Percentiles rank a stretch among this genome's conserved stretches.
Evolutionary conservation across 768 basidiomycete species (phyloP).

Genomic region (Lactarius hatsudake): DNA sequence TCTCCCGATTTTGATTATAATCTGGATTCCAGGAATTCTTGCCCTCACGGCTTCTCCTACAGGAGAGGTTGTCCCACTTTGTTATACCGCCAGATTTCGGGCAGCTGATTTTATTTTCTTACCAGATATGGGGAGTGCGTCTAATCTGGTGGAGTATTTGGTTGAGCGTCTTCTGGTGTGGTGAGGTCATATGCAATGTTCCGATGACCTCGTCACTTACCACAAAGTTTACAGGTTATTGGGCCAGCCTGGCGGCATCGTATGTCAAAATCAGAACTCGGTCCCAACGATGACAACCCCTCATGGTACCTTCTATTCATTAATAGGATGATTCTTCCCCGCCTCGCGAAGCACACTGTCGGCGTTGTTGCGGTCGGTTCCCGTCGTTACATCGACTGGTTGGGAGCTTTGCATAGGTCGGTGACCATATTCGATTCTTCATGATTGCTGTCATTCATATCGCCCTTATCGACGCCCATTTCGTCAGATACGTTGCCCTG

Average conservation of each 20-base stretch:
- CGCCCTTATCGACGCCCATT: background rate
- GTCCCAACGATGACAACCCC: conserved; percentile 1
- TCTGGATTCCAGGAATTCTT: conserved; percentile 79
- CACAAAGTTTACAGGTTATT: conserved; percentile 55
- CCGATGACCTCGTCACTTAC: conserved; percentile 1
- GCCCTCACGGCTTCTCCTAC: conserved; percentile 51
- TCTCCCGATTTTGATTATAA: conserved; percentile 59
- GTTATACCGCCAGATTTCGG: conserved; percentile 4
- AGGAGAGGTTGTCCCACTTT: conserved; percentile 41
- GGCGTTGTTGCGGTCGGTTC: conserved; percentile 71
- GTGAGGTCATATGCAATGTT: conserved; percentile 34
- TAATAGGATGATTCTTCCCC: conserved; percentile 42
- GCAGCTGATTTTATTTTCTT: background rate
- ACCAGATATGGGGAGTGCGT: conserved; percentile 57
- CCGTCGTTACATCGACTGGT: conserved; percentile 78
- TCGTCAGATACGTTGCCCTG: conserved; percentile 56
- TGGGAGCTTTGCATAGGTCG: conserved; percentile 61
- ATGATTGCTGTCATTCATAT: conserved; percentile 28
- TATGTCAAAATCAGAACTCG: conserved; percentile 36
- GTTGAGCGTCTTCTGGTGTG: conserved; percentile 76
- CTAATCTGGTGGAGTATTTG: conserved; percentile 84
- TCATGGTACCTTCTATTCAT: background rate
- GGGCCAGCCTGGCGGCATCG: conserved; percentile 67
- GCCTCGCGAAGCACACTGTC: conserved; percentile 56
- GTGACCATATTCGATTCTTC: conserved; percentile 22